A percentile compares a stretch with the other conserved stretches of the same genome.
Conservation (phyloP, 75 land plant species). For the Pinus albicaulis region DNA sequence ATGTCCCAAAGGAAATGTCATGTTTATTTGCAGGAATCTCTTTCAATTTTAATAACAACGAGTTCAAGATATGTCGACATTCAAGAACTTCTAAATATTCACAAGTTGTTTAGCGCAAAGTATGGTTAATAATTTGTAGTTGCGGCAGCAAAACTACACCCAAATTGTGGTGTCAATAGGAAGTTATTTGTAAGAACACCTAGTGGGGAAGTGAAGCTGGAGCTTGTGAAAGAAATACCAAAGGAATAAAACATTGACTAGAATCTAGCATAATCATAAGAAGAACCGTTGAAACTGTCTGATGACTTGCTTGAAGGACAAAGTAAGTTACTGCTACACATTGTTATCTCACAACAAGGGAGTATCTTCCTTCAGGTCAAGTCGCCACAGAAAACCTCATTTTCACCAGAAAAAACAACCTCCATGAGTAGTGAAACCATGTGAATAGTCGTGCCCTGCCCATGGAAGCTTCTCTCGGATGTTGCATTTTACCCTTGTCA, state of each 20-base stretch:
- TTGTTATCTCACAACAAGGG: too few relatives aligned
- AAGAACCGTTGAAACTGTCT: constrained; percentile 75
- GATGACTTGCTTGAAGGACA: constrained; percentile 78
- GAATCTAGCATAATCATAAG: constrained; percentile 78
- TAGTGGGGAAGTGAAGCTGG: constrained; percentile 71
- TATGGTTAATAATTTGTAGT: constrained; percentile 93
- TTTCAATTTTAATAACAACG: constrained; percentile 83
- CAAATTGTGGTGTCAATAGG: constrained; percentile 86
- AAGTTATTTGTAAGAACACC: constrained; percentile 87
- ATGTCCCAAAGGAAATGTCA: constrained; percentile 68
- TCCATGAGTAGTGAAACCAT: too few relatives aligned
- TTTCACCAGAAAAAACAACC: too few relatives aligned
- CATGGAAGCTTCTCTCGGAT: too few relatives aligned
- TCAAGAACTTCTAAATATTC: constrained; percentile 67
- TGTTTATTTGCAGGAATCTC: constrained; percentile 88
- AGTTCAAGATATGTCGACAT: constrained; percentile 87
- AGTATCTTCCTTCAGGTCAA: too few relatives aligned
- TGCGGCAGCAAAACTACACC: constrained; percentile 80
- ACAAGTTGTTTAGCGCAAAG: constrained; percentile 67
- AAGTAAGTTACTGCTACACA: too few relatives aligned
- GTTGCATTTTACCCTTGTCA: too few relatives aligned
- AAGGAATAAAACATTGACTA: constrained; percentile 76
- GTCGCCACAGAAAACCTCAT: too few relatives aligned
- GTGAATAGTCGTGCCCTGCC: too few relatives aligned
- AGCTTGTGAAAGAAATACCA: constrained; percentile 89